Conservation (phyloP, 2,329 filamentous ascomycete species). For the Chaetomiaceae sp. region DNA sequence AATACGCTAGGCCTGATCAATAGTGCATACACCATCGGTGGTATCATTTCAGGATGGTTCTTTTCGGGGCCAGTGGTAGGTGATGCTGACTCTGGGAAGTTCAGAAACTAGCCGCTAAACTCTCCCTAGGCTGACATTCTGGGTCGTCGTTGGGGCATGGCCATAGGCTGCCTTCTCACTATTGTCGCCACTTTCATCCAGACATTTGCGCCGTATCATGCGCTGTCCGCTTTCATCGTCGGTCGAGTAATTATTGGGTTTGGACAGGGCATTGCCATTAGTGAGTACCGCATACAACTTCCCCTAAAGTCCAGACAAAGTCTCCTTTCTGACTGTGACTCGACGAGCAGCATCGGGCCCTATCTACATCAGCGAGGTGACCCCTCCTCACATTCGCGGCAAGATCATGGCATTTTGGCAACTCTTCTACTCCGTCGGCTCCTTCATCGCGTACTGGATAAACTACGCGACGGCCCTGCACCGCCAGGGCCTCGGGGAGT, state of each 20-base stretch:
- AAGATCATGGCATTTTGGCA: slow-evolving; percentile 2
- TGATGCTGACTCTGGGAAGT: not conserved
- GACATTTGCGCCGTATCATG: not conserved
- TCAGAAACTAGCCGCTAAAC: too few relatives aligned
- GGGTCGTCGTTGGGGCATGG: not conserved
- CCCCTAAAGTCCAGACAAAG: not conserved
- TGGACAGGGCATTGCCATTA: not conserved
- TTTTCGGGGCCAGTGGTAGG: not conserved
- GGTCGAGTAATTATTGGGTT: not conserved
- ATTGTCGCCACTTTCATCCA: not conserved
- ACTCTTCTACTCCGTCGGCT: not conserved
- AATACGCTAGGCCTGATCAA: slow-evolving; percentile 1
- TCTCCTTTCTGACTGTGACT: not conserved
- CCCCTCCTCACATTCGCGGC: not conserved
- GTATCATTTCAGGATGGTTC: not conserved
- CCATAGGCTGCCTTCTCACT: not conserved
- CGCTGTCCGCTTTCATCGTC: not conserved
- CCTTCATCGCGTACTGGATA: slow-evolving; percentile 4
- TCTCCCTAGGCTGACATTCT: not conserved
- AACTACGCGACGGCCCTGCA: not conserved
- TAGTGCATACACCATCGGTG: not conserved
- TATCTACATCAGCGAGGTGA: slow-evolving; percentile 1
- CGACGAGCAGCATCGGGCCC: not conserved
- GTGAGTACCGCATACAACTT: not conserved
- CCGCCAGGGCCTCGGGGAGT: not conserved